Percentiles rank a stretch among this genome's conserved stretches.
These are phyloP conservation scores for Lagerstroemia speciosa DNA, from an alignment of 345 rosid species.

Conservation along the genomic window DNA sequence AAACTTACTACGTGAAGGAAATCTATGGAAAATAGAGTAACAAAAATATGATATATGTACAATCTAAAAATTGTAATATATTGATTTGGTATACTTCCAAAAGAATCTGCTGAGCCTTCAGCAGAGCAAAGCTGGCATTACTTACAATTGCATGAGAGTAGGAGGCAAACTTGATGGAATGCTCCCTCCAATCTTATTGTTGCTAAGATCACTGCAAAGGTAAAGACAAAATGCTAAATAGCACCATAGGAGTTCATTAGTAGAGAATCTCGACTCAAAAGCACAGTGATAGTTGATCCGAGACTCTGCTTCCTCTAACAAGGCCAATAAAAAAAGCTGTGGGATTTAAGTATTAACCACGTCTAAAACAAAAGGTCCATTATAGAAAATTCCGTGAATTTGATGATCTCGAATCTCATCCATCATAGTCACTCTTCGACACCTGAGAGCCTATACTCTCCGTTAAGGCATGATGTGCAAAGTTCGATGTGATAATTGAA, in stretches of 20 bases:
- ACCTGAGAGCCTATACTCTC: background rate
- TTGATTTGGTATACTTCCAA: background rate
- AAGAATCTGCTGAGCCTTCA: background rate
- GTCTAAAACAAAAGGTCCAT: background rate
- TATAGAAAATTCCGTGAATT: background rate
- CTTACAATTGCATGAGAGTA: conserved; percentile 61
- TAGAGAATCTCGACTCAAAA: background rate
- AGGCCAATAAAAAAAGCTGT: background rate
- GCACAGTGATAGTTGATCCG: background rate
- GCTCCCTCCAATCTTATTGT: conserved; percentile 75
- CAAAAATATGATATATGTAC: background rate
- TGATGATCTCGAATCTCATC: background rate
- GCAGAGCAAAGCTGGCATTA: background rate
- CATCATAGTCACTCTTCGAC: background rate
- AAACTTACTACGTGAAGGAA: background rate
- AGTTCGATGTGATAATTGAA: background rate
- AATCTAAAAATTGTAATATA: background rate
- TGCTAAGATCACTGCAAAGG: conserved; percentile 67
- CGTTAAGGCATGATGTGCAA: background rate
- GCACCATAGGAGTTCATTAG: background rate
- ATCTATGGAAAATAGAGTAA: background rate
- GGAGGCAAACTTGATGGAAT: conserved; percentile 64
- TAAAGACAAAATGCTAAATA: conserved; percentile 3
- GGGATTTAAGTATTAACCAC: background rate
- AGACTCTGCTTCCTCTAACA: background rate